These are phyloP conservation scores for Rhizopus arrhizus DNA, from an alignment of 371 early-diverging fungal genomes.

Conservation along the genomic window DNA sequence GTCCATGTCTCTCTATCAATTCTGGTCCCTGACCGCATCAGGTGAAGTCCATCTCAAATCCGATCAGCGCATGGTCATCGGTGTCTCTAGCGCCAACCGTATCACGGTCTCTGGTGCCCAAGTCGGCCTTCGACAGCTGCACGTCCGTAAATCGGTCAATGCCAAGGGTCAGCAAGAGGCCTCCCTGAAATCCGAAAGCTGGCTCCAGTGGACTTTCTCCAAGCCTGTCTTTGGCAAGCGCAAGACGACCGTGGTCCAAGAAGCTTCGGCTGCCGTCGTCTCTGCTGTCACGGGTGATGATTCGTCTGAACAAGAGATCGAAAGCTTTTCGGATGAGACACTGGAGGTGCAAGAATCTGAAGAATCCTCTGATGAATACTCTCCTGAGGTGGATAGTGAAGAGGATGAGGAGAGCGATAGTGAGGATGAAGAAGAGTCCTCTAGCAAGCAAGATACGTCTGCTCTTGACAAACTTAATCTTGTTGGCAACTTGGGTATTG, in stretches of 20 bases:
- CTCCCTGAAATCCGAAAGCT: conserved; percentile 33
- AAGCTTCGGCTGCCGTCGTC: conserved; percentile 1
- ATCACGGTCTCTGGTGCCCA: conserved; percentile 42
- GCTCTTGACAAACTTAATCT: conserved; percentile 6
- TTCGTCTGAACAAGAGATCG: conserved; percentile 17
- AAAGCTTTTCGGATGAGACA: conserved; percentile 37
- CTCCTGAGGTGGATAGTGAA: conserved; percentile 24
- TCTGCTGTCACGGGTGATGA: conserved; percentile 1
- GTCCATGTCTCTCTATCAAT: conserved; percentile 34
- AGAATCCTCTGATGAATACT: conserved; percentile 34
- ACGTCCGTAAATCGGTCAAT: conserved; percentile 28
- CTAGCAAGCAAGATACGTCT: background rate
- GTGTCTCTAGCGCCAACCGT: conserved; percentile 34
- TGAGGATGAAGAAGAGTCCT: conserved; percentile 8
- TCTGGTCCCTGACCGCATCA: conserved; percentile 41
- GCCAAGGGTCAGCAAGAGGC: conserved; percentile 33
- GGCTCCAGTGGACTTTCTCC: conserved; percentile 46
- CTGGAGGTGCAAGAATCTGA: conserved; percentile 29
- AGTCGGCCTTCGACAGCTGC: conserved; percentile 38
- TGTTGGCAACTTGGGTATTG: conserved; percentile 21
- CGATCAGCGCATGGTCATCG: conserved; percentile 38
- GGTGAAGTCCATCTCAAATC: conserved; percentile 45
- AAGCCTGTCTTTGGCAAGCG: conserved; percentile 38
- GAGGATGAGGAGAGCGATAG: conserved; percentile 21
- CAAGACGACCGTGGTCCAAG: conserved; percentile 5